These are phyloP conservation scores for Yarrowia sp. DNA, from an alignment of 805 yeast species.

Conservation along the genomic window DNA sequence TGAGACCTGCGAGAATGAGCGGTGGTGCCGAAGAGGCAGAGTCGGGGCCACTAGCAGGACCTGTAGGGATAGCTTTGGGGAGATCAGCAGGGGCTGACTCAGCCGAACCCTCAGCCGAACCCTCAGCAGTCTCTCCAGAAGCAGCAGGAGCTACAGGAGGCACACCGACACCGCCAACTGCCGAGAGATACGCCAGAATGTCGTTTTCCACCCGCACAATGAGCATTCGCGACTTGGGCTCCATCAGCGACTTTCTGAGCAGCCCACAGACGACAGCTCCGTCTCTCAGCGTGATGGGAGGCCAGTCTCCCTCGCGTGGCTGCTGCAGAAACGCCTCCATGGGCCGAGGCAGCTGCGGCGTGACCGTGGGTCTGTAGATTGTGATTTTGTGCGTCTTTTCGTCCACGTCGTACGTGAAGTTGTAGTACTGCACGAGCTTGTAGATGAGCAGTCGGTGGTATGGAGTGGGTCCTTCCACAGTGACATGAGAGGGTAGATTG, in stretches of 20 bases:
- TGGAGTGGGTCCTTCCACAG: slow-evolving; percentile 33
- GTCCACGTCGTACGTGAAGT: slow-evolving; percentile 37
- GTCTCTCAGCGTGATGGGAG: slow-evolving; percentile 14
- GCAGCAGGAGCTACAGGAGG: background rate
- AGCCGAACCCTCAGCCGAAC: background rate
- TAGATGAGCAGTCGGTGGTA: slow-evolving; percentile 35
- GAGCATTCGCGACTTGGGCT: slow-evolving; percentile 27
- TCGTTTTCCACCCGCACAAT: slow-evolving; percentile 15
- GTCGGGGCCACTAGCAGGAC: slow-evolving; percentile 6
- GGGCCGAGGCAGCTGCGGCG: slow-evolving; percentile 35
- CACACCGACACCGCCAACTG: background rate
- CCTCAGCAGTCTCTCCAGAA: background rate
- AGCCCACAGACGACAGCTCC: slow-evolving; percentile 21
- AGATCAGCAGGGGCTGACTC: background rate
- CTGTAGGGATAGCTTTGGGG: slow-evolving; percentile 1
- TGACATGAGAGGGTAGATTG: slow-evolving; percentile 1
- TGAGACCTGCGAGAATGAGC: slow-evolving; percentile 49
- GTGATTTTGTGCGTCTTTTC: slow-evolving; percentile 35
- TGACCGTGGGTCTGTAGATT: slow-evolving; percentile 23
- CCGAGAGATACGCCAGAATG: slow-evolving; percentile 17
- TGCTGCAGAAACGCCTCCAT: slow-evolving; percentile 30
- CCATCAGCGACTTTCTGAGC: slow-evolving; percentile 32
- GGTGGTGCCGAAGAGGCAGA: slow-evolving; percentile 8
- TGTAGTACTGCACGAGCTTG: slow-evolving; percentile 39
- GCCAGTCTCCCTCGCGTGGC: slow-evolving; percentile 26